phyloP scores from a whole-genome alignment of 192 early-diverging fungal species.

The Phlyctochytrium bullatum region DNA sequence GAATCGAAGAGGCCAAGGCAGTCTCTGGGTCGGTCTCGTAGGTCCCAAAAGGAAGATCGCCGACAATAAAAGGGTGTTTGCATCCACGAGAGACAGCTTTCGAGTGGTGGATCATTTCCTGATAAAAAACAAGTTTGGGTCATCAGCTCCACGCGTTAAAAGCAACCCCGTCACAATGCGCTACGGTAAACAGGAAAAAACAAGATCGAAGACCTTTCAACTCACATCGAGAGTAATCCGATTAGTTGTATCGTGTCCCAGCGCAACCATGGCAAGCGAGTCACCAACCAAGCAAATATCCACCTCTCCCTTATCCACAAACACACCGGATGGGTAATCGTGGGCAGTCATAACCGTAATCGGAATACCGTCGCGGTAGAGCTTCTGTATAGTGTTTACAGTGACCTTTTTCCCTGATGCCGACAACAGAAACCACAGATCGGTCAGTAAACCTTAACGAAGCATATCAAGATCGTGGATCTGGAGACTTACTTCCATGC shows the following conservation, averaged over 20 bases:
- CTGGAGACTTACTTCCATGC: too few relatives aligned
- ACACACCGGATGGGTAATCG: slow-evolving; percentile 88
- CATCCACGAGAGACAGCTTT: slow-evolving; percentile 81
- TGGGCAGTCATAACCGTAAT: slow-evolving; percentile 96
- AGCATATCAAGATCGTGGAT: too few relatives aligned
- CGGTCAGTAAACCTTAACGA: too few relatives aligned
- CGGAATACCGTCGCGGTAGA: slow-evolving; percentile 70
- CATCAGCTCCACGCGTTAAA: too few relatives aligned
- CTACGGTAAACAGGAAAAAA: slow-evolving; percentile 10
- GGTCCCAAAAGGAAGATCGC: slow-evolving; percentile 86
- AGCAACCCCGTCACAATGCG: too few relatives aligned
- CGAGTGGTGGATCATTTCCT: slow-evolving; percentile 97
- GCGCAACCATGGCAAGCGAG: slow-evolving; percentile 93
- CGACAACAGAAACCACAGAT: too few relatives aligned
- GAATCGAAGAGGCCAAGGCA: slow-evolving; percentile 76
- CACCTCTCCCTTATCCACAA: slow-evolving; percentile 78
- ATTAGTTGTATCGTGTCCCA: slow-evolving; percentile 85
- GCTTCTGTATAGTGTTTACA: slow-evolving; percentile 69
- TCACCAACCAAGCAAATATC: slow-evolving; percentile 94
- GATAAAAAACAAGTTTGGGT: too few relatives aligned
- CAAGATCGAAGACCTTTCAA: background rate
- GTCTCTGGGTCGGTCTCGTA: slow-evolving; percentile 77
- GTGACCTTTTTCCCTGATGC: slow-evolving; percentile 74
- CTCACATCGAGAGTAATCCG: slow-evolving; percentile 82
- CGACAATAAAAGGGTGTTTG: slow-evolving; percentile 74